Evolutionary conservation across 163 green algal genomes (phyloP), one percentile per base, ranked within the genome.

Genomic region (Prototheca stagnorum): DNA sequence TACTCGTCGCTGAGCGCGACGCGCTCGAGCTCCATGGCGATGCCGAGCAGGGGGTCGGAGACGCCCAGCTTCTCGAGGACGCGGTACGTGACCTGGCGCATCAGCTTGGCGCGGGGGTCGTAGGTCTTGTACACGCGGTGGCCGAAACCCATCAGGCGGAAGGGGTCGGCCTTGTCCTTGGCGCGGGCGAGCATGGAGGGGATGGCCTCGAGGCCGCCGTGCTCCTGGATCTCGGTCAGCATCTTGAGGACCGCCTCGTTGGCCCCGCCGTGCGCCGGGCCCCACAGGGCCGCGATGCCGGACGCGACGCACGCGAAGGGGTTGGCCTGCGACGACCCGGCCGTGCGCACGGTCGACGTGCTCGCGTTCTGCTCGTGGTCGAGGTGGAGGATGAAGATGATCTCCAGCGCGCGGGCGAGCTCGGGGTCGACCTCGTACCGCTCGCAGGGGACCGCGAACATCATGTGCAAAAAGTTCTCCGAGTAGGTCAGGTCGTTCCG

Each of bases 181-280:
- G 59, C 81, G 14, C 64, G 77, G 37, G 84, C 75, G 26, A 97
- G 64, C 69, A 95, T 94, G 19, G 56, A 59, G 3, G 84, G 81
- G 54, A 97, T 88, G 57, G 81, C 80, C 15, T 93, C 80, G 8
- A 80, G 55, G 37, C 50, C 74, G 46, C 88, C 88, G 44, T 57
- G 35, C 3, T 22, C 46, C 34, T 70, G 57, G 45, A 97, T 97
- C 40, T 80, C 72, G 55, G 73, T 66, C 36, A 97, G 75, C 88
- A 97, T 97, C 52, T 79, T 74, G 62, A 97, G 73, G 51, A 97
- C 87, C 11, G 85, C 85, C 74, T 98, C 88, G 64, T 98, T 97
- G 36, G 89, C 89, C 12, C 82, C 82, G 5, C 82, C 82, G 40
- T 93, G 82, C 11, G 77, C 65, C 6, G 82, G 82, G 2, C 82